Evolutionary conservation across 495 filamentous ascomycete species (phyloP).

Genomic region (Xylaria venustula): DNA sequence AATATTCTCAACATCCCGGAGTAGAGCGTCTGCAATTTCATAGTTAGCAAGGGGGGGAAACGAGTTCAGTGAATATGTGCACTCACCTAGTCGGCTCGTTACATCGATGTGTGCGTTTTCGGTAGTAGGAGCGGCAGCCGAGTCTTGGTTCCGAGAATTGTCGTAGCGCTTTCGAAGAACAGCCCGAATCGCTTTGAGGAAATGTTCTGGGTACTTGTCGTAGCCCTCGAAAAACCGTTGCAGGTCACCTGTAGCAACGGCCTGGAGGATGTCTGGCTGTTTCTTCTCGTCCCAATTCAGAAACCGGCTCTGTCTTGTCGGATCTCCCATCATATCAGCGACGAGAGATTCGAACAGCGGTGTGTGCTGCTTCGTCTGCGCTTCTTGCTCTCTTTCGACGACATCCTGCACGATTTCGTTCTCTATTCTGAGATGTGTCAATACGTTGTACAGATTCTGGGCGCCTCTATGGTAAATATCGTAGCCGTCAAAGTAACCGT

Average conservation of each 20-base stretch:
- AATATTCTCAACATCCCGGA: background rate
- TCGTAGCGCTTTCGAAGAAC: constrained; percentile 1
- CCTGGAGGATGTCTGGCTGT: constrained; percentile 5
- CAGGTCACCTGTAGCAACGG: background rate
- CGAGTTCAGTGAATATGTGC: too few relatives aligned
- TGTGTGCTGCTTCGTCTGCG: constrained; percentile 7
- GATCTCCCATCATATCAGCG: background rate
- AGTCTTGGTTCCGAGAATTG: background rate
- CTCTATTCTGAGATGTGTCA: constrained; percentile 30
- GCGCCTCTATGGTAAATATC: constrained; percentile 48
- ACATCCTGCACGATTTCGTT: constrained; percentile 19
- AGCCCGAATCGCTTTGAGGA: background rate
- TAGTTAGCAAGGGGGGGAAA: background rate
- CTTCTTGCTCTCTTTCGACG: constrained; percentile 14
- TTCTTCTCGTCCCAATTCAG: background rate
- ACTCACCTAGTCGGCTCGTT: background rate
- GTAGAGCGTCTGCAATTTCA: background rate
- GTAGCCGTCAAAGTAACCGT: constrained; percentile 51
- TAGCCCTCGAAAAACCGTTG: constrained; percentile 4
- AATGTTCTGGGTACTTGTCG: background rate
- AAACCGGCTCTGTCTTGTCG: background rate
- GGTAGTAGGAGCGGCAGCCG: background rate
- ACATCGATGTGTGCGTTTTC: background rate
- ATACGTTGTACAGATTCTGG: constrained; percentile 42
- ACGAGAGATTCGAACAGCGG: constrained; percentile 3